Evolutionary conservation across 805 yeast genomes (phyloP), one percentile per base, ranked within the genome.

Genomic region (Yamadazyma sp.): DNA sequence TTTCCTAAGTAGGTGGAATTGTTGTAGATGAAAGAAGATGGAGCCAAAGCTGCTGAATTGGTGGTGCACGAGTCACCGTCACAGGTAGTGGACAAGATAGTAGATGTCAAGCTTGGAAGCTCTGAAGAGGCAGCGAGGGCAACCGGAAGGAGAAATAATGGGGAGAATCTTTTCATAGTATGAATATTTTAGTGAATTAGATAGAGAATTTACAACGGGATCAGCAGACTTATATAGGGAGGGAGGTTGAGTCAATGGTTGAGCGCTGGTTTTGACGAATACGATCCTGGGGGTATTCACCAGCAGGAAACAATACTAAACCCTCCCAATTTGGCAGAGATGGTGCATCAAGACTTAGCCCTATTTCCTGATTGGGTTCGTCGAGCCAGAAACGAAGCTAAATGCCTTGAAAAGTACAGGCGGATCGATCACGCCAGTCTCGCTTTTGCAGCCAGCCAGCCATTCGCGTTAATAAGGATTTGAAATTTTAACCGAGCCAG

Each of bases 51-150:
- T 17, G 32, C 22, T 9, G 46, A 30, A 14, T 32, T 20, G 6
- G 44, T n/a, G 11, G 23, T 15, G 34, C 38, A 34, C 28, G 33
- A 22, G 12, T 22, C 28, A 24, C 28, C 31, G 7, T 31, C 36
- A 35, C 44, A 39, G n/a, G 43, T 18, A 31, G 32, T 33, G n/a
- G 44, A 41, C n/a, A 52, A 28, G 8, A 52, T 40, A 10, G 62
- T 57, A 4, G 58, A 50, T 35, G 46, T 40, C 14, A 52, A 49
- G 14, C 59, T 55, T 17, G 48, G 28, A 14, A 46, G 35, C 7
- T 43, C 45, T 13, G 53, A 49, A 17, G 50, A 48, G 12, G 54
- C 55, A 21, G 57, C 57, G 20, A 49, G 33, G n/a, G 49, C 50
- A n/a, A 38, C 26, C 11, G 59, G 41, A 12, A 48, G 41, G 25